phyloP scores from a whole-genome alignment of 2,329 filamentous ascomycete species.

The Claviceps paspali region DNA sequence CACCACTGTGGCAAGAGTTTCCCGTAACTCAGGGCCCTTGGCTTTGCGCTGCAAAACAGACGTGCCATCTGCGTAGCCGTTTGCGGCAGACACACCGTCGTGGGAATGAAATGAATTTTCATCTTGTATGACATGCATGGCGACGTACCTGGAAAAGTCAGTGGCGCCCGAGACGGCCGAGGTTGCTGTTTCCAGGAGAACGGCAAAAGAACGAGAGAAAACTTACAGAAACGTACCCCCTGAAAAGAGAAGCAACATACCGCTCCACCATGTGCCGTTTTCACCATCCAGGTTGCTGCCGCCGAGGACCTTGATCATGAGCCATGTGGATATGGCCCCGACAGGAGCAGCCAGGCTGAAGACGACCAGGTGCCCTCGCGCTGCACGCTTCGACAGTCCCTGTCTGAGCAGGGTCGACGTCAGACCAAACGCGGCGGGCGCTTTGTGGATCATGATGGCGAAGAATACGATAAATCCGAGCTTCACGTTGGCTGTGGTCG shows the following conservation, averaged over 20 bases:
- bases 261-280: constrained; percentile 71
- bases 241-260: constrained; percentile 85
- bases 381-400: constrained; percentile 73
- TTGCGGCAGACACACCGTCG: constrained; percentile 31
- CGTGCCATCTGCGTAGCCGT: constrained; percentile 39
- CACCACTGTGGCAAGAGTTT: constrained; percentile 53
- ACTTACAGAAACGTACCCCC: constrained; percentile 87
- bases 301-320: constrained; percentile 59
- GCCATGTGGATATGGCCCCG: constrained; percentile 71
- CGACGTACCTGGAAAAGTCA: constrained; percentile 56
- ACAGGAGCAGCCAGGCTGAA: constrained; percentile 85
- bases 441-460: constrained; percentile 96
- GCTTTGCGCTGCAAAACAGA: constrained; percentile 32
- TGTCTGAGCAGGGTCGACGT: constrained; percentile 84
- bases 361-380: constrained; percentile 69
- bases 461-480: constrained; percentile 86
- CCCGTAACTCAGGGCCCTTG: constrained; percentile 44
- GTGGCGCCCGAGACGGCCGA: background rate
- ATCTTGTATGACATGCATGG: constrained; percentile 97
- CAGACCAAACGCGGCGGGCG: constrained; percentile 84
- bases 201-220: background rate
- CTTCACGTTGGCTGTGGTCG: constrained; percentile 54
- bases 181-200: background rate
- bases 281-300: constrained; percentile 43
- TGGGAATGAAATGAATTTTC: constrained; percentile 36